These are phyloP conservation scores for Eucalyptus albens DNA, from an alignment of 345 rosid genomes.

Conservation along the genomic window DNA sequence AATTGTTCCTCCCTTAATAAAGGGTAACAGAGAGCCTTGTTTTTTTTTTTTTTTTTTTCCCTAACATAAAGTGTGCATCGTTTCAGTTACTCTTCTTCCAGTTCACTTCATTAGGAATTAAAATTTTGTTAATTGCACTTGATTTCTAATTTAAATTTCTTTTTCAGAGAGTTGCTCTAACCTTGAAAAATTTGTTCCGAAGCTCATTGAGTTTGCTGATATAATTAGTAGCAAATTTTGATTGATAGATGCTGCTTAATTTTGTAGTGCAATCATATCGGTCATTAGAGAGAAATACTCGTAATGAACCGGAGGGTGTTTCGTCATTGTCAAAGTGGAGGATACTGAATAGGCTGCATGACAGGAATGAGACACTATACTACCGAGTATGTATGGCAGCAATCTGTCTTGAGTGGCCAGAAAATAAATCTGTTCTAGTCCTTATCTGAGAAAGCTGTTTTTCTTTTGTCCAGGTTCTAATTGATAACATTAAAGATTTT, in stretches of 20 bases:
- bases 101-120: neutral
- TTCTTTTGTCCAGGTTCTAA: slow-evolving; percentile 58
- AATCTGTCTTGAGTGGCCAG: neutral
- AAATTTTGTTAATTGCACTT: neutral
- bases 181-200: neutral
- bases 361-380: slow-evolving; percentile 92
- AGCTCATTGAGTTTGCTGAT: neutral
- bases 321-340: slow-evolving; percentile 95
- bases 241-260: neutral
- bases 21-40: neutral
- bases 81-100: neutral
- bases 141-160: neutral
- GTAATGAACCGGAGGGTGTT: slow-evolving; percentile 41
- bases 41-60: neutral
- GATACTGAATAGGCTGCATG: slow-evolving; percentile 91
- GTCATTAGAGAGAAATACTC: slow-evolving; percentile 78
- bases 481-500: slow-evolving; percentile 87
- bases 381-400: slow-evolving; percentile 47
- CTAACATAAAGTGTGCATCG: neutral
- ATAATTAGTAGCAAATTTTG: neutral
- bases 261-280: slow-evolving; percentile 80
- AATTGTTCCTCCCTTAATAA: neutral
- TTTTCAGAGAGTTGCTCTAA: neutral
- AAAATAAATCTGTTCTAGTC: neutral
- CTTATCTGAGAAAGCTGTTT: neutral